Evolutionary conservation across 352 stramenopile species (phyloP), one percentile per base, ranked within the genome.

Genomic region (Globisporangium paddicum): DNA sequence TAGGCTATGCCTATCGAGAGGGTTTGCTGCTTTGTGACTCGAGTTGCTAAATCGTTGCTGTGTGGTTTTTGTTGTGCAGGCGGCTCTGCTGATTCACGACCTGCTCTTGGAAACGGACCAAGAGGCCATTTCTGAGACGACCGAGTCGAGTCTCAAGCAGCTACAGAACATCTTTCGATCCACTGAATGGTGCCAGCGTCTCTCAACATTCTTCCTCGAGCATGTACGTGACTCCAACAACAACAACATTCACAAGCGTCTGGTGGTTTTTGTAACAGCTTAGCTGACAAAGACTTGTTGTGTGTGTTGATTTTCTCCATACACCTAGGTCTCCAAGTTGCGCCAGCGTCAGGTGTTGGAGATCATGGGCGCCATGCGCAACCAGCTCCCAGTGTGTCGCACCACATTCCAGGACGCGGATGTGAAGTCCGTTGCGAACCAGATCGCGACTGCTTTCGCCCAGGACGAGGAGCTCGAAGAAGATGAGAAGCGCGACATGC

Each of bases 41-140:
- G 13, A 51, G n/a, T 49, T 48, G 10, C 41, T 35, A 38, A 53
- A 19, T 19, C n/a, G n/a, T n/a, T n/a, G 19, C 35, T 56, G 6
- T 34, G 28, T 38, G 16, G 34, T 14, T 25, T 19, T 62, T 32
- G 10, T 18, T 25, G 38, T 47, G 23, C 38, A 86, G 75, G 72
- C 74, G 10, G 74, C 85, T 45, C 63, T 93, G 28, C 82, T 90
- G 26, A 64, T 84, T 2, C 87, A 93, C 55, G 82, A 93, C 60
- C 45, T 93, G 28, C 62, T 92, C 14, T 60, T 70, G 0, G 81
- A 93, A 63, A 63, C 49, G 18, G 32, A 46, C 13, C 48, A 50
- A 16, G 46, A 25, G 40, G 26, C 41, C 30, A 53, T 19, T 34
- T 16, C 16, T 16, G 11, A 19, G 23, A 38, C 46, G 42, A 52